phyloP scores from a whole-genome alignment of 139 green algal species.

The Chlamydomonas urium region DNA sequence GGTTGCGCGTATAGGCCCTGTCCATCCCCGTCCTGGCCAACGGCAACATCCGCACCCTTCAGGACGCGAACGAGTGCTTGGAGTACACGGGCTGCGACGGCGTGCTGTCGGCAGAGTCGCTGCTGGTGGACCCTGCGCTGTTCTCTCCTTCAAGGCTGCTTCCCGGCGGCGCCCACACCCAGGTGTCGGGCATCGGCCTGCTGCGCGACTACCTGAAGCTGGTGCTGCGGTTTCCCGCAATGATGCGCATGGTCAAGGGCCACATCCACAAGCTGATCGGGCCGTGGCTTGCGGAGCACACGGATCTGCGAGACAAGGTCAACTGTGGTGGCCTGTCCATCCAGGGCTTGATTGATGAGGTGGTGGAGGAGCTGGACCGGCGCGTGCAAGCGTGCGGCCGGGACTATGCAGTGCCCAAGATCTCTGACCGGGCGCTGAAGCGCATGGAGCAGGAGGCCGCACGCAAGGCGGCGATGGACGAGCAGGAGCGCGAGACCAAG shows the following conservation, averaged over 20 bases:
- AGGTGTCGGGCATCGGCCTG: slow-evolving; percentile 45
- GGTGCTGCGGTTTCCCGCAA: slow-evolving; percentile 57
- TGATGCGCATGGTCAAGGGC: slow-evolving; percentile 79
- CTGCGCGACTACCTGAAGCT: slow-evolving; percentile 86
- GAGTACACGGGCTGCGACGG: slow-evolving; percentile 75
- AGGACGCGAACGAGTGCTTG: slow-evolving; percentile 69
- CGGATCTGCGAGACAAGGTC: slow-evolving; percentile 76
- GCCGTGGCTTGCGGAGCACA: slow-evolving; percentile 82
- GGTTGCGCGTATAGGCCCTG: slow-evolving; percentile 35
- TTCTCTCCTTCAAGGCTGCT: slow-evolving; percentile 47
- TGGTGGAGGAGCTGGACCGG: slow-evolving; percentile 47
- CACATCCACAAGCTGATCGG: slow-evolving; percentile 58
- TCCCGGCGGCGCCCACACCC: slow-evolving; percentile 17
- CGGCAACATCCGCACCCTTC: slow-evolving; percentile 73
- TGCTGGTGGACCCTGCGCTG: slow-evolving; percentile 82
- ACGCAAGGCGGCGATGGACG: slow-evolving; percentile 8
- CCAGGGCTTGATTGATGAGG: neutral
- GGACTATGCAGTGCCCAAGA: slow-evolving; percentile 41
- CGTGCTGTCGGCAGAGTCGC: slow-evolving; percentile 78
- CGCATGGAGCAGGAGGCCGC: slow-evolving; percentile 33
- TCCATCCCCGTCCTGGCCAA: slow-evolving; percentile 84
- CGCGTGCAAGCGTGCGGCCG: slow-evolving; percentile 49
- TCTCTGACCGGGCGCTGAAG: slow-evolving; percentile 41
- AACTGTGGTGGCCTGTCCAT: slow-evolving; percentile 36
- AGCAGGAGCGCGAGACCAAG: neutral